A percentile compares a stretch with the other conserved stretches of the same genome.
Evolutionary conservation across 345 rosid species (phyloP).

Genomic region (Noccaea caerulescens): DNA sequence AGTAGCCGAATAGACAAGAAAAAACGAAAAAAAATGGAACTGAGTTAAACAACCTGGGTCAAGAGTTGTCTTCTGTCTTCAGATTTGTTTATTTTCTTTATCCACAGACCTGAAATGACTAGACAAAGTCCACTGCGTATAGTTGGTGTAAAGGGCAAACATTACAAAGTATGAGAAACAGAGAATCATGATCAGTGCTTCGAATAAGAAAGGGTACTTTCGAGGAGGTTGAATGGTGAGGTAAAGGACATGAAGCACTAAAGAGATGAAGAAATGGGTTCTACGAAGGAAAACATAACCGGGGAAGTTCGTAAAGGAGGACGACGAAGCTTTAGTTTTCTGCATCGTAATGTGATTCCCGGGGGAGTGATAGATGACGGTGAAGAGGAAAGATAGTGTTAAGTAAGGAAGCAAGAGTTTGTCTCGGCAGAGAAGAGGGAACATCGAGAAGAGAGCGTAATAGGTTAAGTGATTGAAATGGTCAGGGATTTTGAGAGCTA

Average conservation of each 20-base stretch:
- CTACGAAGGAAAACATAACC: constrained; percentile 35
- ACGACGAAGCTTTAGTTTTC: constrained; percentile 31
- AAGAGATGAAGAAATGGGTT: constrained; percentile 52
- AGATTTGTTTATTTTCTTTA: constrained; percentile 55
- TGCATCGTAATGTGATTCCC: constrained; percentile 43
- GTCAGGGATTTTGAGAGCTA: constrained; percentile 65
- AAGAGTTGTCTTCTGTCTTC: background rate
- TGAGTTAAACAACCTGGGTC: constrained; percentile 8
- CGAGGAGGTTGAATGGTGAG: constrained; percentile 59
- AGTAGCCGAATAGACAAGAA: background rate
- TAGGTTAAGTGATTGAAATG: constrained; percentile 61
- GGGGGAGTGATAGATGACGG: constrained; percentile 57
- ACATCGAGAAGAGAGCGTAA: constrained; percentile 83
- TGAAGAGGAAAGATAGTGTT: constrained; percentile 54
- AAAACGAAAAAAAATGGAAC: background rate
- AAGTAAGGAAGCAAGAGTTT: constrained; percentile 69
- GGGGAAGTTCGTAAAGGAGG: constrained; percentile 29
- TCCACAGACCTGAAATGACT: constrained; percentile 37
- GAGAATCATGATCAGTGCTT: constrained; percentile 71
- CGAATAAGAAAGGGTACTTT: constrained; percentile 70
- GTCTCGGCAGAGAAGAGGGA: constrained; percentile 87
- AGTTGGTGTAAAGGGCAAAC: constrained; percentile 58
- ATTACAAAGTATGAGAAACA: constrained; percentile 61
- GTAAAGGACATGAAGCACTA: constrained; percentile 68
- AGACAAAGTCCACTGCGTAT: constrained; percentile 61